Base-by-base conservation (phyloP, 2,329 filamentous ascomycete genomes). In the Trichoderma afroharzianum region DNA sequence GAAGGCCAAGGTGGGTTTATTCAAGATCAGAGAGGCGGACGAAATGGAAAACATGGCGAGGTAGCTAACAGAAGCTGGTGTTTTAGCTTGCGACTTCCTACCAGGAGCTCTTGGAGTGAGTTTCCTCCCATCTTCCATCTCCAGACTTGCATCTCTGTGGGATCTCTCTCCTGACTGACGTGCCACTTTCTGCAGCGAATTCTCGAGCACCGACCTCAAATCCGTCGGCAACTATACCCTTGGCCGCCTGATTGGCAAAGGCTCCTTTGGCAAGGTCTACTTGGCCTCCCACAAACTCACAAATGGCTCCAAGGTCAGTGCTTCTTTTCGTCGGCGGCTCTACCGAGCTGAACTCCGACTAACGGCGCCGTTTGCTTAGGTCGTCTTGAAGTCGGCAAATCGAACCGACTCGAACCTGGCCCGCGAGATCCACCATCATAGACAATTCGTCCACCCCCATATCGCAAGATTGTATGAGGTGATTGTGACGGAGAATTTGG, bases 191-290 rank as follows among this genome's bases (percentile, higher is more conserved):
- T 39, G 28, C 81, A 98, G 94, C 85, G 95, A 98, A 83, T 99
- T 99, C 85, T 92, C 93, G 73, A 94, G 93, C 77, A 92, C 92
- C 80, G 95, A 99, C 75, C 89, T 99, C 76, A 92, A 92, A 78
- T 93, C 91, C 69, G 96, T 99, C 73, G 96, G 96, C 76, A 98
- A 98, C 84, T 99, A 99, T 82, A 91, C 91, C 43, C 88, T 99
- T 71, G 96, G 96, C 59, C 91, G 91, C 72, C 86, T 99, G 72
- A 97, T 99, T 80, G 96, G 96, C 76, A 99, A 98, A 80, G 96
- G 96, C 71, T 98, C 95, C 74, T 99, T 99, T 82, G 96, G 96
- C 78, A 98, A 98, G 83, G 96, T 99, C 78, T 99, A 99, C 82
- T 87, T 99, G 72, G 96, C 95, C 72, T 90, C 91, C 59, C 96